phyloP scores from a whole-genome alignment of 2,329 filamentous ascomycete genomes.

The Fusarium keratoplasticum region DNA sequence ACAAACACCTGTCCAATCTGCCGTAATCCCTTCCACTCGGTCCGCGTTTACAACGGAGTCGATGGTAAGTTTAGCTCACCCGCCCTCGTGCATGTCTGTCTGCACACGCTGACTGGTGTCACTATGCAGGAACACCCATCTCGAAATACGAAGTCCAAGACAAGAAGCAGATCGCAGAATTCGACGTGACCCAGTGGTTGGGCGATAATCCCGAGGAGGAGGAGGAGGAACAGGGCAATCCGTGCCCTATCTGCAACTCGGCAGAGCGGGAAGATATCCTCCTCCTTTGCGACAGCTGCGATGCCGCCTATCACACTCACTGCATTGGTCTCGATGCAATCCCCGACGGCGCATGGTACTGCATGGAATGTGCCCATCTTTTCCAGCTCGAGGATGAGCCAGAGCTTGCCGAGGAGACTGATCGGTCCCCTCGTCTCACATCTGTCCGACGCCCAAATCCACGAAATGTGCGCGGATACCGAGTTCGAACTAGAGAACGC shows the following conservation, averaged over 20 bases:
- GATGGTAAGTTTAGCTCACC: conserved; percentile 72
- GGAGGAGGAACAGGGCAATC: conserved; percentile 75
- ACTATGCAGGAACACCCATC: conserved; percentile 62
- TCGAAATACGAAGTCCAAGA: conserved; percentile 77
- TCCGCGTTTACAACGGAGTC: conserved; percentile 83
- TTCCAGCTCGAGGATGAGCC: conserved; percentile 53
- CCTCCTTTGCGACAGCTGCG: conserved; percentile 91
- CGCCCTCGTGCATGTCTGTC: conserved; percentile 24
- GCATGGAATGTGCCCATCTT: conserved; percentile 79
- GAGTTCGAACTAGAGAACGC: conserved; percentile 67
- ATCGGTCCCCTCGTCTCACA: conserved; percentile 48
- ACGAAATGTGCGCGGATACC: conserved; percentile 49
- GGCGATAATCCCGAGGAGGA: conserved; percentile 79
- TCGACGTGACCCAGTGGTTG: conserved; percentile 80
- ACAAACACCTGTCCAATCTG: conserved; percentile 99
- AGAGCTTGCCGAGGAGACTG: conserved; percentile 48
- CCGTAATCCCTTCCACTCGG: conserved; percentile 88
- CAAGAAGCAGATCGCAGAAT: conserved; percentile 89
- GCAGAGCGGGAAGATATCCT: conserved; percentile 86
- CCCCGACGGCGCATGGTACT: conserved; percentile 88
- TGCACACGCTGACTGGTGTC: conserved; percentile 32
- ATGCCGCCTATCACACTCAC: conserved; percentile 90
- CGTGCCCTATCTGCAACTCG: conserved; percentile 87
- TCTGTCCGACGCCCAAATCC: conserved; percentile 47
- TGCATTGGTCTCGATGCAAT: conserved; percentile 86